Conservation (phyloP, 1,139 yeast genomes). For the Yamadazyma membranifaciens region DNA sequence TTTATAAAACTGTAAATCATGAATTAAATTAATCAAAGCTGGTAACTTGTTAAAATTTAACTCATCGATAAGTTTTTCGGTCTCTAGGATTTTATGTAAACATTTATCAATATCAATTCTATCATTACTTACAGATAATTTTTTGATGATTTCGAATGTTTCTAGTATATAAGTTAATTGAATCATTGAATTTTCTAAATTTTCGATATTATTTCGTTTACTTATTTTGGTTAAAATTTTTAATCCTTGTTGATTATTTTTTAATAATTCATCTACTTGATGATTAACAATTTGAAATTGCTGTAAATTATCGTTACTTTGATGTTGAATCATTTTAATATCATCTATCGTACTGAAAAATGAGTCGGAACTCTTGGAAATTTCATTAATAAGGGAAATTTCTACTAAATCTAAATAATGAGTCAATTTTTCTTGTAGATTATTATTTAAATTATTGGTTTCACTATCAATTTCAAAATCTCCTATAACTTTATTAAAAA, state of each 20-base stretch:
- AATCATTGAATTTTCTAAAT: slow-evolving; percentile 60
- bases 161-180: slow-evolving; percentile 57
- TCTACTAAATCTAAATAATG: slow-evolving; percentile 86
- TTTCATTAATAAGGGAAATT: slow-evolving; percentile 73
- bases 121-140: slow-evolving; percentile 28
- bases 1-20: slow-evolving; percentile 47
- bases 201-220: slow-evolving; percentile 58
- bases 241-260: slow-evolving; percentile 49
- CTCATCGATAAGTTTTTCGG: slow-evolving; percentile 51
- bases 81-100: slow-evolving; percentile 53
- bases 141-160: slow-evolving; percentile 53
- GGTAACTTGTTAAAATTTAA: slow-evolving; percentile 56
- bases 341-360: slow-evolving; percentile 85
- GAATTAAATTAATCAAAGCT: slow-evolving; percentile 58
- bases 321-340: slow-evolving; percentile 58
- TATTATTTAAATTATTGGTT: slow-evolving; percentile 32
- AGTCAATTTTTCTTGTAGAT: slow-evolving; percentile 77
- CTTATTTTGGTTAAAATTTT: slow-evolving; percentile 51
- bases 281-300: slow-evolving; percentile 28
- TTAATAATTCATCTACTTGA: slow-evolving; percentile 16
- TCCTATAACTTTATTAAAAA: slow-evolving; percentile 72
- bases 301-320: slow-evolving; percentile 52
- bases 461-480: slow-evolving; percentile 37
- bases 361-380: slow-evolving; percentile 78
- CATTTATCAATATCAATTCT: slow-evolving; percentile 37